Base-by-base conservation (phyloP, 2,329 filamentous ascomycete genomes). In the Fusarium oligoseptatum region DNA sequence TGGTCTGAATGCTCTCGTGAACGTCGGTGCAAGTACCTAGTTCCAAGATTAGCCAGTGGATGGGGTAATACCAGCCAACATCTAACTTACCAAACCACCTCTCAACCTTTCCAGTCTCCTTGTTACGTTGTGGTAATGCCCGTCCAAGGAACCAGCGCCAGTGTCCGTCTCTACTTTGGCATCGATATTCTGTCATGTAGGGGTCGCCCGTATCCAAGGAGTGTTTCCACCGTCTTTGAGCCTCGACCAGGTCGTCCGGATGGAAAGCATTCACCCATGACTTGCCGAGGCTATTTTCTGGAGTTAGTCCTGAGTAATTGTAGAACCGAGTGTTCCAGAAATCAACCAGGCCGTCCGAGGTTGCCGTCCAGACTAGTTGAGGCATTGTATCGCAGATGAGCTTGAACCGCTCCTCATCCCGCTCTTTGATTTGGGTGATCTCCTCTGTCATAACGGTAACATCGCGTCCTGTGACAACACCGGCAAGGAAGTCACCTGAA, bases 291-390 rank as follows among this genome's bases (percentile, higher is more conserved):
- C 90, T 93, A 11, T 91, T 85, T 52, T 92, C 89, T 11, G 87
- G 85, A 0, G 87, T 87, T 27, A 95, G 82, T 0, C 94, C 92
- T 0, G 94, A 95, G 76, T 94, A 95, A n/a, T 90, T 88, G 77
- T 94, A 94, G 92, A 93, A 96, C n/a, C 92, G 86, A 56, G 90
- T 89, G 68, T 93, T 94, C 81, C 92, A 95, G 82, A 94, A 95
- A 76, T 95, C 93, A 74, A 90, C 87, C 29, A 84, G 76, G 0
- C 94, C 93, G 17, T 92, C 88, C 0, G 92, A 87, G 0, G 84
- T 90, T 0, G 93, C 90, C 0, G 92, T 95, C 93, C 93, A 96
- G 6, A 95, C 91, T 82, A 92, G 84, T 76, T 92, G 90, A 2
- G 91, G 90, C 88, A 92, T 92, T 22, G 89, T 92, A 73, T 95